Base-by-base conservation (phyloP, 805 yeast species). In the Maudiozyma pseudohumilis region DNA sequence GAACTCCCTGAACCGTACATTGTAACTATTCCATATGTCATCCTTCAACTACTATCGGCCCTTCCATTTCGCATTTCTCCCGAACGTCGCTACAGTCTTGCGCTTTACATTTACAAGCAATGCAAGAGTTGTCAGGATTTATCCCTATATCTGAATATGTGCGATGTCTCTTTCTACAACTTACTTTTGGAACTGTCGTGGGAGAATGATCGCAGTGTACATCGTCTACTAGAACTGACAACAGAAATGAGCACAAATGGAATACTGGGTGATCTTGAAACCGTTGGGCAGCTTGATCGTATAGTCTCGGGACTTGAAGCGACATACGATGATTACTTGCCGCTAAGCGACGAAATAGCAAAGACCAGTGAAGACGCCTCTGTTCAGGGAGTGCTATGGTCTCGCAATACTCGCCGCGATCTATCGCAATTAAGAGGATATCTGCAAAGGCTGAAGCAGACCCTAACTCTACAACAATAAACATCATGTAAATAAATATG, bases 171-270 rank as follows among this genome's bases (percentile, higher is more conserved):
- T 23, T 52, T 58, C 34, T 58, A 58, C 43, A 58, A 58, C 35
- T 19, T 49, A 9, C 36, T 58, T n/a, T 21, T 58, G 11, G 40
- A 48, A 24, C 40, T 48, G n/a, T 41, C 55, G 4, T 58, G 63
- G 63, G 47, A 44, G 4, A 51, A 53, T 31, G 55, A 39, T 35
- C 45, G 46, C 21, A 58, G 56, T 5, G 38, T 56, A 12, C 38
- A 39, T 19, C 47, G 42, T 31, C 35, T 49, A 27, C 40, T 37
- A 23, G 46, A 45, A 13, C 19, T 55, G 6, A 43, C 52, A 5
- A 36, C 46, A 2, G 63, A 58, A 39, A 55, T 58, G 61, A 48
- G 44, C 18, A 48, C 46, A n/a, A 55, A 56, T 24, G 63, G 63
- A 23, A 49, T 56, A 6, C 39, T 43, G 19, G 63, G 61, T 4